phyloP scores from a whole-genome alignment of 371 early-diverging fungal genomes.

The Circinella minor region DNA sequence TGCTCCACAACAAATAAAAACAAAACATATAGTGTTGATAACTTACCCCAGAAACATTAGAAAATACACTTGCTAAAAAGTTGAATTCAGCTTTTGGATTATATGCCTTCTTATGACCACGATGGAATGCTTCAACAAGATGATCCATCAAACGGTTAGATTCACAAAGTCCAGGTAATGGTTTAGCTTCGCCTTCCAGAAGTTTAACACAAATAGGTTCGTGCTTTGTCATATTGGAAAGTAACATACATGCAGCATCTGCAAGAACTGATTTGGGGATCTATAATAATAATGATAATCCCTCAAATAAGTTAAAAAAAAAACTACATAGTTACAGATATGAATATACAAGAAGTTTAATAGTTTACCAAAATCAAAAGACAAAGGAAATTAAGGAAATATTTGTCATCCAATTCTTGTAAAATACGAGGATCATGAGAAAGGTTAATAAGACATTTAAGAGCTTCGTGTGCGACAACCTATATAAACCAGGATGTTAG shows the following conservation, averaged over 20 bases:
- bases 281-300: constrained; percentile 24
- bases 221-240: constrained; percentile 90
- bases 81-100: constrained; percentile 84
- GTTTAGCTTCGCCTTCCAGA: constrained; percentile 46
- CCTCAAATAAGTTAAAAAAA: not conserved
- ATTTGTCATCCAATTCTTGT: constrained; percentile 65
- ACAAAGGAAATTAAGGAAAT: constrained; percentile 69
- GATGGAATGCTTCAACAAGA: constrained; percentile 85
- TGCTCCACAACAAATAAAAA: no score
- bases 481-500: constrained; percentile 27
- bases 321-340: not conserved
- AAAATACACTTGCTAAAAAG: constrained; percentile 92
- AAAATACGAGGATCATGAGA: constrained; percentile 68
- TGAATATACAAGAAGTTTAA: no score
- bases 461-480: constrained; percentile 83
- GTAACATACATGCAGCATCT: constrained; percentile 87
- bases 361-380: constrained; percentile 66
- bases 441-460: constrained; percentile 84
- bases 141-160: constrained; percentile 74
- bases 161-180: constrained; percentile 45
- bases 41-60: constrained; percentile 78
- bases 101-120: constrained; percentile 75
- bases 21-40: no score
- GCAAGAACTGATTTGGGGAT: constrained; percentile 67
- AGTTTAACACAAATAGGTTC: constrained; percentile 62